Conservation (phyloP, 106 monocot genomes). For the Allium sativum region DNA sequence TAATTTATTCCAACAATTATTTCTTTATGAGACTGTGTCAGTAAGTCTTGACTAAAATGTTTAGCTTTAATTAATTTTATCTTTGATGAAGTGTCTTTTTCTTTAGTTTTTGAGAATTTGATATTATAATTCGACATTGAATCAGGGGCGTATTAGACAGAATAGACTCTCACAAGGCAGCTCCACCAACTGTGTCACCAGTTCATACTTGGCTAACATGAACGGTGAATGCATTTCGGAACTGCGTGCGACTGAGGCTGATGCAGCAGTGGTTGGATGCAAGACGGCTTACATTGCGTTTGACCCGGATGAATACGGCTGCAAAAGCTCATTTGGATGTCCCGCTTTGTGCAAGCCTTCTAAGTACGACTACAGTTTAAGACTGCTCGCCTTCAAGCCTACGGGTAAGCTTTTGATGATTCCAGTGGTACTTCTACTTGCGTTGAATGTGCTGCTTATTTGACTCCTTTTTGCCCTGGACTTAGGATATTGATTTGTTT, state of each 20-base stretch:
- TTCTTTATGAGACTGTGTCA: too few species aligned
- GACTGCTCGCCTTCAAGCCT: neutral
- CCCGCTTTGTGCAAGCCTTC: conserved; percentile 3
- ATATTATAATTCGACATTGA: neutral
- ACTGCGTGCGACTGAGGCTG: neutral
- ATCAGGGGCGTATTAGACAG: conserved; percentile 9
- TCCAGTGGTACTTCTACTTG: neutral
- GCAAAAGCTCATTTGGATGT: neutral
- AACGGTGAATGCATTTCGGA: neutral
- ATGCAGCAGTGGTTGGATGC: neutral
- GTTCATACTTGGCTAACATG: neutral
- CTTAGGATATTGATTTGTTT: too few species aligned
- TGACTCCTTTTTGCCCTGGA: neutral
- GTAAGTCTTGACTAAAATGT: too few species aligned
- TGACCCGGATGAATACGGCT: conserved; percentile 4
- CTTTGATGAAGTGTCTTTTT: too few species aligned
- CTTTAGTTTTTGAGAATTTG: too few species aligned
- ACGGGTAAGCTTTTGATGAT: neutral
- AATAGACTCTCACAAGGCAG: neutral
- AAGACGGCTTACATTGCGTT: conserved; percentile 22
- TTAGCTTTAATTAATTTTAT: too few species aligned
- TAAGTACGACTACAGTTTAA: neutral
- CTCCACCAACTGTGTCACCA: neutral
- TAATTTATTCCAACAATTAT: too few species aligned
- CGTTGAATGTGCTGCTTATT: neutral